A percentile compares a stretch with the other conserved stretches of the same genome.
Conservation (phyloP, 2,329 filamentous ascomycete species). For the Pseudogymnoascus sp. region DNA sequence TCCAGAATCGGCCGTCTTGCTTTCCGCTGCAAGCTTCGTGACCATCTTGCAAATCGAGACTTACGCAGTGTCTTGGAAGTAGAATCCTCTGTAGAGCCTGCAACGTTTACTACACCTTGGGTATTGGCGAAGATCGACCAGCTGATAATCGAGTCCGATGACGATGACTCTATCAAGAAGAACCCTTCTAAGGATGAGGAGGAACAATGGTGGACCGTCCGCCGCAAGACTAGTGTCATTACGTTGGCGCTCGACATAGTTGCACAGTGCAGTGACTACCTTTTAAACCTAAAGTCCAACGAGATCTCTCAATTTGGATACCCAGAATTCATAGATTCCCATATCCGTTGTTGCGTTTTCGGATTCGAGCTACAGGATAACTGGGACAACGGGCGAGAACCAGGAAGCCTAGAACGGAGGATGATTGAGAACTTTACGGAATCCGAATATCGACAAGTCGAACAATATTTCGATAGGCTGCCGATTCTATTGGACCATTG, state of each 20-base stretch:
- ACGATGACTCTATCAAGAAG: background rate
- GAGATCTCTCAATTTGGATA: background rate
- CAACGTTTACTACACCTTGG: background rate
- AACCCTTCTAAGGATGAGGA: background rate
- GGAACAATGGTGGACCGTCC: background rate
- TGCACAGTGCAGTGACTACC: background rate
- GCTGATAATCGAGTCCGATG: background rate
- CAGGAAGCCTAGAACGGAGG: background rate
- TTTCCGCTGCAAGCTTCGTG: constrained; percentile 15
- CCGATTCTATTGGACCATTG: constrained; percentile 15
- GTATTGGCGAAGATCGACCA: background rate
- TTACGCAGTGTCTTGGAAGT: background rate
- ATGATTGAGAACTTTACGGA: background rate
- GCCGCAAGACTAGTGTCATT: background rate
- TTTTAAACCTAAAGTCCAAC: background rate
- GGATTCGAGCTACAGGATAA: background rate
- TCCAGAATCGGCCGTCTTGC: constrained; percentile 15
- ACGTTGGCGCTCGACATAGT: background rate
- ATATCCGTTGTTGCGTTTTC: background rate
- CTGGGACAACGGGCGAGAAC: background rate
- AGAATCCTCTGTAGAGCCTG: background rate
- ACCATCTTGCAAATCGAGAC: constrained; percentile 10
- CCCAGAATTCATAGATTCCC: background rate
- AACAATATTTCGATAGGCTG: constrained; percentile 14
- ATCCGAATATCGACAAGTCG: constrained; percentile 10